Conservation (phyloP, 768 basidiomycete genomes). For the Glaciozyma antarctica region DNA sequence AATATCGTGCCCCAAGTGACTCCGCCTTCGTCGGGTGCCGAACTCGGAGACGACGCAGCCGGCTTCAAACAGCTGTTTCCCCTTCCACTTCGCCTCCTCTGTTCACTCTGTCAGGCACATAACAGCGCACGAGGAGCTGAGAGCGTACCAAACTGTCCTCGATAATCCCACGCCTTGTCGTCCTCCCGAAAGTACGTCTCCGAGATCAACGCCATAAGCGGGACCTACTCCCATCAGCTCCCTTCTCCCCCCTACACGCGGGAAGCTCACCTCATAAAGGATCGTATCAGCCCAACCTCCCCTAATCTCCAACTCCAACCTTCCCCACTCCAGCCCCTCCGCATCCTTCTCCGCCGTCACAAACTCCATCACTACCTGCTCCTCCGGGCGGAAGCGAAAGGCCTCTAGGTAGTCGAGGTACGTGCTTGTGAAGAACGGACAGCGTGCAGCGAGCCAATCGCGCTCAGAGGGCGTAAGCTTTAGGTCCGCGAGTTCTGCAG, state of each 20-base stretch:
- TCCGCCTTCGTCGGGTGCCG: slow-evolving; percentile 72
- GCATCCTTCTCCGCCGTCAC: slow-evolving; percentile 55
- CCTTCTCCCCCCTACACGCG: neutral
- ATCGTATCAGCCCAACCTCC: slow-evolving; percentile 79
- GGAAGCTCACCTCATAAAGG: slow-evolving; percentile 67
- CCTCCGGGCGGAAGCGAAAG: slow-evolving; percentile 37
- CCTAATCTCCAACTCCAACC: slow-evolving; percentile 58
- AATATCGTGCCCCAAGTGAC: slow-evolving; percentile 62
- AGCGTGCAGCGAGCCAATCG: slow-evolving; percentile 55
- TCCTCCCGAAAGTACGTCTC: slow-evolving; percentile 75
- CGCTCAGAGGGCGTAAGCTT: slow-evolving; percentile 45
- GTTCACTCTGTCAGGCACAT: slow-evolving; percentile 5
- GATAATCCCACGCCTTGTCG: slow-evolving; percentile 71
- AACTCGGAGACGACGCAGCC: slow-evolving; percentile 74
- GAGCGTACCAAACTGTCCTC: slow-evolving; percentile 62
- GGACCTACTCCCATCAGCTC: slow-evolving; percentile 57
- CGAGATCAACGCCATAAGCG: slow-evolving; percentile 81
- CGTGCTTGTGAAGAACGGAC: slow-evolving; percentile 59
- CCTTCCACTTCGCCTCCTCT: slow-evolving; percentile 72
- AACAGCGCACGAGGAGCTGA: too few species aligned
- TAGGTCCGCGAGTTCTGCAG: slow-evolving; percentile 59
- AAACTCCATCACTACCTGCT: slow-evolving; percentile 48
- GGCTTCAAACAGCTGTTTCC: slow-evolving; percentile 50
- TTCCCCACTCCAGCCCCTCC: slow-evolving; percentile 48
- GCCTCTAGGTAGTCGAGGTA: slow-evolving; percentile 66